Percentiles rank a stretch among this genome's conserved stretches.
Evolutionary conservation across 495 filamentous ascomycete genomes (phyloP).

Genomic region (Neurospora sublineolata): DNA sequence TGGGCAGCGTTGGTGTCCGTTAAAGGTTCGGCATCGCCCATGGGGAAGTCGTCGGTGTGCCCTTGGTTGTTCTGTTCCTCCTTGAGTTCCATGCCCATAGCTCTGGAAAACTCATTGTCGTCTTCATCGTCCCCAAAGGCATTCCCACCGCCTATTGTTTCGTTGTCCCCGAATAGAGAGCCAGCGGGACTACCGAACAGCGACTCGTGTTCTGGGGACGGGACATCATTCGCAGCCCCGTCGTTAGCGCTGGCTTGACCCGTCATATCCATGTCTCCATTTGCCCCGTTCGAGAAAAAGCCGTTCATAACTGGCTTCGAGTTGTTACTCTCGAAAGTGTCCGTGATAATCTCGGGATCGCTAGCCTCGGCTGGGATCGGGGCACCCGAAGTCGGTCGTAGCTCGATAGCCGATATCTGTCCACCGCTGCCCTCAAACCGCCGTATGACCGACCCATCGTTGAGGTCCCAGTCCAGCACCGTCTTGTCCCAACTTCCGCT

Average conservation of each 20-base stretch:
- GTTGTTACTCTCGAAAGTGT: constrained; percentile 50
- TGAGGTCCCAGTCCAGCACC: constrained; percentile 89
- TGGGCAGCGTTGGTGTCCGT: not conserved
- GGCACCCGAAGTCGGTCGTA: constrained; percentile 63
- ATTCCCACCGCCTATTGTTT: constrained; percentile 42
- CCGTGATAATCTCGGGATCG: constrained; percentile 44
- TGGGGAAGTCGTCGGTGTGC: constrained; percentile 34
- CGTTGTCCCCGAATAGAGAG: constrained; percentile 47
- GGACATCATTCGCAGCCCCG: constrained; percentile 19
- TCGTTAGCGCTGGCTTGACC: not conserved
- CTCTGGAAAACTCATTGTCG: constrained; percentile 75
- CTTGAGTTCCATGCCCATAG: constrained; percentile 48
- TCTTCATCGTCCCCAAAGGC: constrained; percentile 58
- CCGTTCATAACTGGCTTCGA: constrained; percentile 38
- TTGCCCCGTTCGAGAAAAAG: constrained; percentile 27
- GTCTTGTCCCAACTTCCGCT: constrained; percentile 96
- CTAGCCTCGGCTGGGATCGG: constrained; percentile 63
- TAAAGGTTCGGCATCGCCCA: constrained; percentile 15
- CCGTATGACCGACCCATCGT: constrained; percentile 67
- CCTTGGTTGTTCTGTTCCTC: constrained; percentile 27
- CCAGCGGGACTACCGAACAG: constrained; percentile 47
- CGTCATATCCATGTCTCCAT: not conserved
- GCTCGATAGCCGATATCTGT: constrained; percentile 82
- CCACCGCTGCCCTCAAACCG: constrained; percentile 63
- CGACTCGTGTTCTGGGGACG: constrained; percentile 68